These are phyloP conservation scores for Suillus americanus DNA, from an alignment of 768 basidiomycete genomes.

Conservation along the genomic window DNA sequence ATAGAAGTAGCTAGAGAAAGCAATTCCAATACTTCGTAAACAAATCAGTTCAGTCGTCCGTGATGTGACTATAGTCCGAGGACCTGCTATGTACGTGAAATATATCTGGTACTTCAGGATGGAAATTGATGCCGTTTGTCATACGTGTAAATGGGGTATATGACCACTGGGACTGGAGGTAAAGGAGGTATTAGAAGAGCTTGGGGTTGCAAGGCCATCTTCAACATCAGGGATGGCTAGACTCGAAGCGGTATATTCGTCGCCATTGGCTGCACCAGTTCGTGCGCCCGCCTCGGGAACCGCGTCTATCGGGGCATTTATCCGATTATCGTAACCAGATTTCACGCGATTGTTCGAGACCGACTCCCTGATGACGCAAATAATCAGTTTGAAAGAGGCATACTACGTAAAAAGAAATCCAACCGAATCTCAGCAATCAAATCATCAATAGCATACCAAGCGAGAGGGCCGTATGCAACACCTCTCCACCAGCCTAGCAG, in stretches of 20 bases:
- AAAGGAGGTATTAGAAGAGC: slow-evolving; percentile 17
- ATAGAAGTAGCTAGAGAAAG: neutral
- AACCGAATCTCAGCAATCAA: slow-evolving; percentile 82
- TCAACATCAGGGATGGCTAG: slow-evolving; percentile 47
- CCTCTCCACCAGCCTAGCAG: slow-evolving; percentile 72
- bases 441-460: slow-evolving; percentile 78
- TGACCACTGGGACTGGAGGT: slow-evolving; percentile 33
- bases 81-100: neutral
- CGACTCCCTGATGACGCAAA: slow-evolving; percentile 47
- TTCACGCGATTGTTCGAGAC: slow-evolving; percentile 84
- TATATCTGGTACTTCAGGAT: neutral
- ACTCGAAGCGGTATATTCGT: slow-evolving; percentile 56
- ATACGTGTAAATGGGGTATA: slow-evolving; percentile 42
- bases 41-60: neutral
- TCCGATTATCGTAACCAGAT: slow-evolving; percentile 65
- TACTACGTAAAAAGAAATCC: slow-evolving; percentile 18
- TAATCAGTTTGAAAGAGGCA: slow-evolving; percentile 7
- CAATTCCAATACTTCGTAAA: neutral
- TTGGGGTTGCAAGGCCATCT: slow-evolving; percentile 25
- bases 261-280: slow-evolving; percentile 61
- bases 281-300: slow-evolving; percentile 74
- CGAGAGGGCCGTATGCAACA: slow-evolving; percentile 63
- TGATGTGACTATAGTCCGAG: neutral
- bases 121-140: neutral
- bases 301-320: slow-evolving; percentile 64